Percentiles rank a stretch among this genome's conserved stretches.
Evolutionary conservation across 768 basidiomycete genomes (phyloP).

Genomic region (Hericium coralloides): DNA sequence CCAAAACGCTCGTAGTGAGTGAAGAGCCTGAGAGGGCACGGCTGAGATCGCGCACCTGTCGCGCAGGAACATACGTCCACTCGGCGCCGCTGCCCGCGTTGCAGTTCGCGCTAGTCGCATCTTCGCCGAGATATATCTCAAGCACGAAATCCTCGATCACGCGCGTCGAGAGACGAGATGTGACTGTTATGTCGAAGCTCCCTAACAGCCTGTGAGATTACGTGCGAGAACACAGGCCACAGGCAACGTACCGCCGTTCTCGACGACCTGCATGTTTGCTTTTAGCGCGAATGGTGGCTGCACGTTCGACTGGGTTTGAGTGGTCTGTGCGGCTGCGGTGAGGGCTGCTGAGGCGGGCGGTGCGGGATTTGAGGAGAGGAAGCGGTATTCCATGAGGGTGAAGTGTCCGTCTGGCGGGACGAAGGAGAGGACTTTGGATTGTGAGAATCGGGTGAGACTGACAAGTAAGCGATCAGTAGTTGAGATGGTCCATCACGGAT

Average conservation of each 20-base stretch:
- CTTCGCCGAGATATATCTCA: slow-evolving; percentile 68
- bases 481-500: not conserved
- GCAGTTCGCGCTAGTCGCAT: slow-evolving; percentile 66
- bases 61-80: slow-evolving; percentile 71
- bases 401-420: slow-evolving; percentile 92
- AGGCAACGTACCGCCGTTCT: slow-evolving; percentile 32
- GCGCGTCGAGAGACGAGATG: slow-evolving; percentile 36
- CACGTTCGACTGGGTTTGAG: slow-evolving; percentile 16
- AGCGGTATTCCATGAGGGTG: slow-evolving; percentile 76
- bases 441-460: slow-evolving; percentile 74
- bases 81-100: slow-evolving; percentile 54
- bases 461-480: not conserved
- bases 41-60: not conserved
- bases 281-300: slow-evolving; percentile 28
- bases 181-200: slow-evolving; percentile 39
- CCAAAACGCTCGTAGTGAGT: slow-evolving; percentile 16
- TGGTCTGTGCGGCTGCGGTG: slow-evolving; percentile 12
- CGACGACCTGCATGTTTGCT: slow-evolving; percentile 24
- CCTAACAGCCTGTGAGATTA: slow-evolving; percentile 24
- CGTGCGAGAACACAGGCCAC: slow-evolving; percentile 14
- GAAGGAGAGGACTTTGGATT: slow-evolving; percentile 75
- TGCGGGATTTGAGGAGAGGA: slow-evolving; percentile 28
- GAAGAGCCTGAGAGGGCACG: not conserved
- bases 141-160: slow-evolving; percentile 64
- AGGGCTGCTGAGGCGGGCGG: slow-evolving; percentile 34